These are phyloP conservation scores for Phragmites australis DNA, from an alignment of 176 grass and related monocot species.

Conservation along the genomic window DNA sequence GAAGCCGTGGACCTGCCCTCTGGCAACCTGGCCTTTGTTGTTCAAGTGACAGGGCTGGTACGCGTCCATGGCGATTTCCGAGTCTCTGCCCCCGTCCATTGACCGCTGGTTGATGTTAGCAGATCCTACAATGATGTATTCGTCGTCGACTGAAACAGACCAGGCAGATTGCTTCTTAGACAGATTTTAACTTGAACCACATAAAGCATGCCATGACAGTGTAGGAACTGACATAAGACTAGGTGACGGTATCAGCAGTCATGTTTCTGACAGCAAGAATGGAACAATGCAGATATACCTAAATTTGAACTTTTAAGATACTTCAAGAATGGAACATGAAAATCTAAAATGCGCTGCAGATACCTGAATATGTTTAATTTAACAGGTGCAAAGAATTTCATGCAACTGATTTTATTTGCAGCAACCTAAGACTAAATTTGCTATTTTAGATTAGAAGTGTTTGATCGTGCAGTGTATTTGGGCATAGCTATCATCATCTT, in stretches of 20 bases:
- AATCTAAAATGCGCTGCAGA: neutral
- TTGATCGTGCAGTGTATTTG: neutral
- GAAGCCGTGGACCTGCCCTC: slow-evolving; percentile 85
- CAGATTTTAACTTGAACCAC: neutral
- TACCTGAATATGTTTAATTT: neutral
- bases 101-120: slow-evolving; percentile 96
- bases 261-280: neutral
- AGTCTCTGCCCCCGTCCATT: slow-evolving; percentile 89
- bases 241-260: neutral
- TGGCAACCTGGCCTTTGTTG: slow-evolving; percentile 48
- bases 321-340: neutral
- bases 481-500: slow-evolving; percentile 97
- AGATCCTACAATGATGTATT: slow-evolving; percentile 90
- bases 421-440: neutral
- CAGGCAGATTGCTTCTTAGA: slow-evolving; percentile 3
- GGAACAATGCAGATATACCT: neutral
- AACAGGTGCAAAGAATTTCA: neutral
- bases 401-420: neutral
- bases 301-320: neutral
- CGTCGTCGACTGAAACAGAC: slow-evolving; percentile 75
- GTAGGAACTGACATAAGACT: slow-evolving; percentile 1
- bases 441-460: neutral
- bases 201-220: slow-evolving; percentile 6
- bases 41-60: slow-evolving; percentile 76
- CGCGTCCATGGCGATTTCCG: slow-evolving; percentile 80